A percentile compares a stretch with the other conserved stretches of the same genome.
These are phyloP conservation scores for Kickxella alabastrina DNA, from an alignment of 192 early-diverging fungal genomes.

Conservation along the genomic window DNA sequence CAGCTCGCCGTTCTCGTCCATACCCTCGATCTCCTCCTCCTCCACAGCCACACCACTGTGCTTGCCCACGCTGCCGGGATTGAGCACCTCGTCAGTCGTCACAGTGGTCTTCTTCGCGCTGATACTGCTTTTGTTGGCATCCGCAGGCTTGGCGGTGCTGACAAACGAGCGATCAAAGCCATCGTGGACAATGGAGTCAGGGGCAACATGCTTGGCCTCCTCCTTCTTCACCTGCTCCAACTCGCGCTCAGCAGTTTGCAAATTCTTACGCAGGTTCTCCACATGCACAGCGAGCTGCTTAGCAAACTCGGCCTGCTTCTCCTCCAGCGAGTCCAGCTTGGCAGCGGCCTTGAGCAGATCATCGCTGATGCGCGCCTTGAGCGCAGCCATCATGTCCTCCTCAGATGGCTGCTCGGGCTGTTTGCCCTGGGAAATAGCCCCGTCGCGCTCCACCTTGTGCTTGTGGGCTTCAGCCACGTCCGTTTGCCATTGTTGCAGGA, in stretches of 20 bases:
- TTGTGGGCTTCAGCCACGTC: constrained; percentile 39
- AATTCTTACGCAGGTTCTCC: constrained; percentile 33
- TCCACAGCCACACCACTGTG: constrained; percentile 24
- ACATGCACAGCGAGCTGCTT: constrained; percentile 41
- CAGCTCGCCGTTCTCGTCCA: constrained; percentile 59
- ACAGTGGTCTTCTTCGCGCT: constrained; percentile 52
- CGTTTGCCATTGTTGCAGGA: constrained; percentile 19
- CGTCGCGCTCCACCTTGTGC: constrained; percentile 45
- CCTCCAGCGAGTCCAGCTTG: constrained; percentile 16
- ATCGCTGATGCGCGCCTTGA: constrained; percentile 49
- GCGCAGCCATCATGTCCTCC: constrained; percentile 51
- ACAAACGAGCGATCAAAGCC: constrained; percentile 66
- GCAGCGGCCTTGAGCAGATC: constrained; percentile 28
- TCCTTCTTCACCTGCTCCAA: constrained; percentile 58
- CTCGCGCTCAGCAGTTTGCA: constrained; percentile 48
- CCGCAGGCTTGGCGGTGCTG: no score
- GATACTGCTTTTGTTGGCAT: constrained; percentile 18
- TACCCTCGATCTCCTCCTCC: constrained; percentile 52
- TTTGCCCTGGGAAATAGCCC: constrained; percentile 12
- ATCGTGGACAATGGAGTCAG: constrained; percentile 63
- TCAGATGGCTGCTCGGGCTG: constrained; percentile 28
- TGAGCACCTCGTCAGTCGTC: constrained; percentile 65
- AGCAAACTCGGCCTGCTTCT: constrained; percentile 36
- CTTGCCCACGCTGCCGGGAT: constrained; percentile 41
- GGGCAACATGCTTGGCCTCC: constrained; percentile 64